Evolutionary conservation across 495 filamentous ascomycete species (phyloP).

Genomic region (Lasiosphaeria ovina): DNA sequence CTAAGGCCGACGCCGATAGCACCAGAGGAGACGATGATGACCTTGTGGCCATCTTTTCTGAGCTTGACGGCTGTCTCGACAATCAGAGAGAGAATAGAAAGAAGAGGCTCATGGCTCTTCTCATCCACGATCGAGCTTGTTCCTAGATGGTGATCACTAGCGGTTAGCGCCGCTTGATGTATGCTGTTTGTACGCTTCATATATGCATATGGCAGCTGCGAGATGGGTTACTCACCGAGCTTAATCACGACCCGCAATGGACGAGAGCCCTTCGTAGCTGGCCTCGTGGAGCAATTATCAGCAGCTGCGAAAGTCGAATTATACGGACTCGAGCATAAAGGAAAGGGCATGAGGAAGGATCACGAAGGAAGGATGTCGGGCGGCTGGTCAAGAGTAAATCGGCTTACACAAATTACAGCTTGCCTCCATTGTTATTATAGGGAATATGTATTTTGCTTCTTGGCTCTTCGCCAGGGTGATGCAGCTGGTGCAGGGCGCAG

Average conservation of each 20-base stretch:
- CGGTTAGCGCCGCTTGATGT: no score
- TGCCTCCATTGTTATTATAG: conserved; percentile 26
- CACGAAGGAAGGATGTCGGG: not conserved
- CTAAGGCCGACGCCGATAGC: conserved; percentile 91
- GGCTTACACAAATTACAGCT: conserved; percentile 24
- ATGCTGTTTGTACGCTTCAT: not conserved
- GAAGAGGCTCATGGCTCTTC: conserved; percentile 91
- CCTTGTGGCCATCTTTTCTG: conserved; percentile 85
- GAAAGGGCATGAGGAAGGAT: not conserved
- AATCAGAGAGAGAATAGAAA: conserved; percentile 84
- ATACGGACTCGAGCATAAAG: not conserved
- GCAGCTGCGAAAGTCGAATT: not conserved
- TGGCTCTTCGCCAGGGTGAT: conserved; percentile 7
- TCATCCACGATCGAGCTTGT: conserved; percentile 98
- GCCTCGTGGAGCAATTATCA: not conserved
- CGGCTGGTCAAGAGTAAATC: not conserved
- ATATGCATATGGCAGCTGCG: not conserved
- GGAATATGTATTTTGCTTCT: not conserved
- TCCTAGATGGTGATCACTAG: conserved; percentile 49
- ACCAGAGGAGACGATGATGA: conserved; percentile 93
- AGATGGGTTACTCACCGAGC: conserved; percentile 62
- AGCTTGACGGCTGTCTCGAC: conserved; percentile 88
- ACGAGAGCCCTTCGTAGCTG: conserved; percentile 52
- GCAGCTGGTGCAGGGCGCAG: not conserved
- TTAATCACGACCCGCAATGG: conserved; percentile 86